These are phyloP conservation scores for Colletotrichum zoysiae DNA, from an alignment of 2,329 filamentous ascomycete species.

Conservation along the genomic window DNA sequence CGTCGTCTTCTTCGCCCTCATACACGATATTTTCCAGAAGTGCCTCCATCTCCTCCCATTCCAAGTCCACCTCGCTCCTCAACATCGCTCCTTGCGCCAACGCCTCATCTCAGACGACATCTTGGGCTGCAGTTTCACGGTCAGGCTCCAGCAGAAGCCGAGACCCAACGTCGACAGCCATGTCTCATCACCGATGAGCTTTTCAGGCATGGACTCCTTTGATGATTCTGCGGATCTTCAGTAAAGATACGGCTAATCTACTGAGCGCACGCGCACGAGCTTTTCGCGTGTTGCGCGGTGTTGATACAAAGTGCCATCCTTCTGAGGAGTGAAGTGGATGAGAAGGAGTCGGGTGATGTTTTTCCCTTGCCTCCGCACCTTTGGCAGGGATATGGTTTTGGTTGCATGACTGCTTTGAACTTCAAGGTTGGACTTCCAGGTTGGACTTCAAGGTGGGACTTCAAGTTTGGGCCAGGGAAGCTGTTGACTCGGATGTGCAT, in stretches of 20 bases:
- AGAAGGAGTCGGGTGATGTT: no score
- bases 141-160: constrained; percentile 17
- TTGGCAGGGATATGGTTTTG: not conserved
- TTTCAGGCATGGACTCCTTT: constrained; percentile 19
- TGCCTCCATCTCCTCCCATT: constrained; percentile 5
- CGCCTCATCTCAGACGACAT: constrained; percentile 29
- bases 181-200: constrained; percentile 32
- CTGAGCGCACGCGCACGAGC: not conserved
- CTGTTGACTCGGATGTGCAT: not conserved
- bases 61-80: constrained; percentile 22
- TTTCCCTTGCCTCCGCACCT: no score
- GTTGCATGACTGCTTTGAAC: not conserved
- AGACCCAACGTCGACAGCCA: constrained; percentile 16
- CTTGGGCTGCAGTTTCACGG: constrained; percentile 10
- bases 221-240: constrained; percentile 14
- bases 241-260: constrained; percentile 19
- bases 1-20: constrained; percentile 17
- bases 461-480: not conserved
- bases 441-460: not conserved
- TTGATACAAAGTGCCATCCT: not conserved
- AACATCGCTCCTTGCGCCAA: not conserved
- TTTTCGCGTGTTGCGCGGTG: constrained; percentile 17
- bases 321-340: constrained; percentile 9
- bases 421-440: not conserved
- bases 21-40: constrained; percentile 8